A percentile compares a stretch with the other conserved stretches of the same genome.
Evolutionary conservation across 805 yeast species (phyloP).

Genomic region (Suhomyces kilbournensis): DNA sequence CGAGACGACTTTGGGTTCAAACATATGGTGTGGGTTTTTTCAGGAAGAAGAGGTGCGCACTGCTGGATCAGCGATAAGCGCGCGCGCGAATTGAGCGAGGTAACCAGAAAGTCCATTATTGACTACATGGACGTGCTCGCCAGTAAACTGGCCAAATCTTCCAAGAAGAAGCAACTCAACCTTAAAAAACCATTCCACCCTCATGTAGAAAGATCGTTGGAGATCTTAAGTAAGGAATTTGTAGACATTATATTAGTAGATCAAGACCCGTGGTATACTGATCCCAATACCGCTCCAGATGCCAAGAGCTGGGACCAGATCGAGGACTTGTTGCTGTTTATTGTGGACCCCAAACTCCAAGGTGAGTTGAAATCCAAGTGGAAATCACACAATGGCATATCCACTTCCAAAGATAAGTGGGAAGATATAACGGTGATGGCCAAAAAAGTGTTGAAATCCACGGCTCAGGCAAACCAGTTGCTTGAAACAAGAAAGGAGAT

Average conservation of each 20-base stretch:
- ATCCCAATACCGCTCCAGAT: slow-evolving; percentile 33
- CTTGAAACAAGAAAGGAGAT: slow-evolving; percentile 79
- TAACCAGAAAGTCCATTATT: slow-evolving; percentile 71
- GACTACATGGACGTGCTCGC: slow-evolving; percentile 78
- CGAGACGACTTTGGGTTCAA: slow-evolving; percentile 86
- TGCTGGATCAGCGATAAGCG: slow-evolving; percentile 93
- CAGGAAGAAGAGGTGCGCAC: slow-evolving; percentile 98
- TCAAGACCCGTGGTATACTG: slow-evolving; percentile 79
- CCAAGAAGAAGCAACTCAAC: slow-evolving; percentile 40
- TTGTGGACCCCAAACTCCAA: slow-evolving; percentile 59
- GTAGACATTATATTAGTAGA: slow-evolving; percentile 64
- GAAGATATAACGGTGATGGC: slow-evolving; percentile 61
- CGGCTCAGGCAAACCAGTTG: slow-evolving; percentile 45
- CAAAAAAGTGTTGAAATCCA: slow-evolving; percentile 43
- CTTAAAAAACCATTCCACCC: slow-evolving; percentile 87
- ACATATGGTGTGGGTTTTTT: slow-evolving; percentile 89
- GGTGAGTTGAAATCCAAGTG: slow-evolving; percentile 57
- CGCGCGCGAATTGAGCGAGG: slow-evolving; percentile 73
- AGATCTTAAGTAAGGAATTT: slow-evolving; percentile 62
- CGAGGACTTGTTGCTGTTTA: slow-evolving; percentile 55
- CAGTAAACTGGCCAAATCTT: slow-evolving; percentile 30
- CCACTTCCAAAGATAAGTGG: slow-evolving; percentile 70
- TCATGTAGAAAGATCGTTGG: slow-evolving; percentile 71
- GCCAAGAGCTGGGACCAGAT: slow-evolving; percentile 47
- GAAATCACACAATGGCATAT: slow-evolving; percentile 32